These are phyloP conservation scores for Groenewaldozyma auringiensis DNA, from an alignment of 1,139 yeast genomes.

Conservation along the genomic window DNA sequence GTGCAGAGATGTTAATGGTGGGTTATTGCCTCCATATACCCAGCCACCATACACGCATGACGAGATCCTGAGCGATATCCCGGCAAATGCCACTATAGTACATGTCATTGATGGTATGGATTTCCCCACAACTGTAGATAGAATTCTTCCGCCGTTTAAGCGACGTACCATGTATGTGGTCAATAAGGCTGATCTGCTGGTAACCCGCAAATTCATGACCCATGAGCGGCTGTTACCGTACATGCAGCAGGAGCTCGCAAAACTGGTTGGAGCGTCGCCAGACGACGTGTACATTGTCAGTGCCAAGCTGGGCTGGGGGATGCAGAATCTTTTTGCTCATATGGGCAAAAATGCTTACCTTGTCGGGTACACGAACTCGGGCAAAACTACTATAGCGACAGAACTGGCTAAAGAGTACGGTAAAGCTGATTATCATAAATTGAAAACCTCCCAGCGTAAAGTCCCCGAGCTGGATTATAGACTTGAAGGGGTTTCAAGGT, in stretches of 20 bases:
- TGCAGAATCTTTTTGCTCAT: slow-evolving; percentile 30
- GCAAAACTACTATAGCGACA: slow-evolving; percentile 54
- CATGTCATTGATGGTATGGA: slow-evolving; percentile 60
- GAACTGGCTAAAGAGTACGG: slow-evolving; percentile 13
- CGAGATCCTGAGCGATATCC: slow-evolving; percentile 36
- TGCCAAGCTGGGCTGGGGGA: slow-evolving; percentile 47
- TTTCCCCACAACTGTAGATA: slow-evolving; percentile 55
- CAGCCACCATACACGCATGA: slow-evolving; percentile 16
- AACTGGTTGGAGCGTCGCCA: slow-evolving; percentile 37
- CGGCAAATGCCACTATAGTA: slow-evolving; percentile 44
- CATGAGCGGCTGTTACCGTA: slow-evolving; percentile 39
- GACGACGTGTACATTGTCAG: slow-evolving; percentile 45
- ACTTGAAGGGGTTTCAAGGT: neutral
- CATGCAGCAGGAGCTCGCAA: slow-evolving; percentile 38
- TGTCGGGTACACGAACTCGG: slow-evolving; percentile 68
- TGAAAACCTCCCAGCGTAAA: slow-evolving; percentile 1
- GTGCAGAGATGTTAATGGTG: slow-evolving; percentile 14
- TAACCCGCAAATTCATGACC: slow-evolving; percentile 31
- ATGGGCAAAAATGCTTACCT: slow-evolving; percentile 46
- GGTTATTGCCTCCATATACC: slow-evolving; percentile 9
- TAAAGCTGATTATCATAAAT: neutral
- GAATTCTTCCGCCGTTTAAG: slow-evolving; percentile 34
- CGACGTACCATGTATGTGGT: slow-evolving; percentile 43
- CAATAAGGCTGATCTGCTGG: slow-evolving; percentile 52
- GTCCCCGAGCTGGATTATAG: slow-evolving; percentile 13